Evolutionary conservation across 345 rosid genomes (phyloP).

Genomic region (Populus alba): DNA sequence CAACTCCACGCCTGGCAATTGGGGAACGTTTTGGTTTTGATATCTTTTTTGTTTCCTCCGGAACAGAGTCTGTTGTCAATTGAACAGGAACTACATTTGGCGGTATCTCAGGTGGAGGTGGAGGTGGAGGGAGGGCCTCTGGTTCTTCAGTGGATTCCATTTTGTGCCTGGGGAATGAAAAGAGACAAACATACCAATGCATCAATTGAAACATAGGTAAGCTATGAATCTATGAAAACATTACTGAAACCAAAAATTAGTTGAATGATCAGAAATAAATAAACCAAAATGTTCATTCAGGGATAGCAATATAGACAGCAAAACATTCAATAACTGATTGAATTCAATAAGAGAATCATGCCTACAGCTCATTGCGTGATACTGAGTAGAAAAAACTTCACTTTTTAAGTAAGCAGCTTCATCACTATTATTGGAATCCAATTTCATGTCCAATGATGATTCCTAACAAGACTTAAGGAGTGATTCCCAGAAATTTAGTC

Average conservation of each 20-base stretch:
- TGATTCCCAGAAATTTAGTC: neutral
- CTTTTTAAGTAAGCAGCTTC: neutral
- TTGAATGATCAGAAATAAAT: neutral
- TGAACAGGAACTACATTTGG: constrained; percentile 11
- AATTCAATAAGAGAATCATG: neutral
- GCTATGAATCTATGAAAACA: neutral
- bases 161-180: neutral
- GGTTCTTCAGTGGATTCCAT: constrained; percentile 17
- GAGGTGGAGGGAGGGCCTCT: constrained; percentile 16
- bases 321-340: neutral
- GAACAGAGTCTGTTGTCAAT: neutral
- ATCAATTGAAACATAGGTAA: neutral
- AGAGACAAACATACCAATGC: neutral
- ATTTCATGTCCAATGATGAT: neutral
- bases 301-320: neutral
- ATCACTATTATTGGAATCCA: neutral
- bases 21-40: constrained; percentile 11
- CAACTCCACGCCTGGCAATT: constrained; percentile 19
- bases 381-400: neutral
- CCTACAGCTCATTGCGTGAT: neutral
- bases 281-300: neutral
- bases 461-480: neutral
- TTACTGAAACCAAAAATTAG: neutral
- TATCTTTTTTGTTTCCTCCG: neutral
- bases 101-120: constrained; percentile 17